Evolutionary conservation across 2,329 filamentous ascomycete genomes (phyloP).

Genomic region (Colletotrichum tamarilloi): DNA sequence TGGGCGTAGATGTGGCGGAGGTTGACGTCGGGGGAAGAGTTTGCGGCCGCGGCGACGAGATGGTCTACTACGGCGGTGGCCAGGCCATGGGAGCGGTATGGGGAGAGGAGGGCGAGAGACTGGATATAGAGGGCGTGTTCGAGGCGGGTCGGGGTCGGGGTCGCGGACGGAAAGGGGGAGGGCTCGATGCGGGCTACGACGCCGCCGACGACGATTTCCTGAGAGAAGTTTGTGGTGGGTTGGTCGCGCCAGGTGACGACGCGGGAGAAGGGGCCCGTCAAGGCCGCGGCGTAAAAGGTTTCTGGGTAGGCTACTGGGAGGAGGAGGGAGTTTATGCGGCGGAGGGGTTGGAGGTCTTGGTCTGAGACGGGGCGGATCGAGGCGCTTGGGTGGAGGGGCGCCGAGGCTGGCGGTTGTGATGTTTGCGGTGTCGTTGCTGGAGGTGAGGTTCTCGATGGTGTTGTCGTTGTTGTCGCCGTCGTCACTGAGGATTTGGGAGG

Average conservation of each 20-base stretch:
- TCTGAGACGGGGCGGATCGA: conserved; percentile 62
- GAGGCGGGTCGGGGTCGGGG: conserved; percentile 38
- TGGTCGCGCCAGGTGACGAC: conserved; percentile 46
- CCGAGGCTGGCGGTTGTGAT: conserved; percentile 41
- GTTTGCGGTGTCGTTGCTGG: conserved; percentile 35
- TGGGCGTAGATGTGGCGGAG: conserved; percentile 68
- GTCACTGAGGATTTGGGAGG: conserved; percentile 5
- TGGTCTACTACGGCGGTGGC: conserved; percentile 67
- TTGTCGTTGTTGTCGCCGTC: conserved; percentile 35
- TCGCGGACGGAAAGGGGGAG: conserved; percentile 45
- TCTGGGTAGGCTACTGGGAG: conserved; percentile 74
- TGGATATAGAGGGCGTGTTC: conserved; percentile 71
- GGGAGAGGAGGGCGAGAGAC: conserved; percentile 71
- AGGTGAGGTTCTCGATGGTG: conserved; percentile 12
- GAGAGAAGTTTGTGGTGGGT: conserved; percentile 7
- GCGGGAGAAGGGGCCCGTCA: conserved; percentile 67
- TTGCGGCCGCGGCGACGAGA: conserved; percentile 55
- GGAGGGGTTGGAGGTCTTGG: conserved; percentile 67
- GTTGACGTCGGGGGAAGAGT: conserved; percentile 48
- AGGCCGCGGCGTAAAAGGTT: conserved; percentile 68
- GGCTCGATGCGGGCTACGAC: conserved; percentile 72
- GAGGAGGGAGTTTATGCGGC: conserved; percentile 73
- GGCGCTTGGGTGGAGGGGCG: conserved; percentile 58
- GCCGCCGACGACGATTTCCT: conserved; percentile 62
- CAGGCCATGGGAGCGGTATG: conserved; percentile 70